Base-by-base conservation (phyloP, 2,329 filamentous ascomycete genomes). In the Penicillium sp. region DNA sequence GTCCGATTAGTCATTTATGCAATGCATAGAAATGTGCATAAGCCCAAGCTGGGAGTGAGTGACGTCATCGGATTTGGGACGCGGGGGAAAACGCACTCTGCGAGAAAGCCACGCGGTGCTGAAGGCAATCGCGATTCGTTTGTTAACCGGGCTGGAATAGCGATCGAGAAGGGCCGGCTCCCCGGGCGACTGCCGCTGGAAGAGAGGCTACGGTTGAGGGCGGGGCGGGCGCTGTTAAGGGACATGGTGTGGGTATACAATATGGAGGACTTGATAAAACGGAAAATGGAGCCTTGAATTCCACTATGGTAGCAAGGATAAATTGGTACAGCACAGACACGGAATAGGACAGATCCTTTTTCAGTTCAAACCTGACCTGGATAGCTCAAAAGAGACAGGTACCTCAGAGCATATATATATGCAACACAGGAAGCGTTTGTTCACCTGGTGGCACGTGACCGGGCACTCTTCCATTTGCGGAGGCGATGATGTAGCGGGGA, bases 71-170 rank as follows among this genome's bases (percentile, higher is more conserved):
- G 7, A 17, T 13, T 1, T 3, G 5, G 19, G 13, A 49, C 23
- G 46, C 26, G 38, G 23, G 21, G 8, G 31, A 31, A 31, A 15
- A 58, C 56, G 19, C 30, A 58, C 56, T 58, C 56, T 29, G 56
- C 56, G 15, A 58, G 41, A 38, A 29, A 58, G 17, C 56, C 56
- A 7, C 56, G 31, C 23, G 46, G 56, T 19, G 8, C 45, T 8
- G 7, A 3, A 5, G 47, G 5, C 7, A 19, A 21, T 2, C 23
- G 52, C 5, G 38, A 30, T 23, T 54, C 13, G n/a, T 26, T 52
- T 35, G 48, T 48, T 5, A 35, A 26, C 5, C 56, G 56, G 15
- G 56, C 56, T 29, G 56, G 56, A 13, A 58, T 38, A 8, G 48
- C 38, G 49, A 58, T 31, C 2, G 56, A 58, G 49, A 52, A 58